Base-by-base conservation (phyloP, 108 stramenopile genomes). In the Cyclotella cryptica region DNA sequence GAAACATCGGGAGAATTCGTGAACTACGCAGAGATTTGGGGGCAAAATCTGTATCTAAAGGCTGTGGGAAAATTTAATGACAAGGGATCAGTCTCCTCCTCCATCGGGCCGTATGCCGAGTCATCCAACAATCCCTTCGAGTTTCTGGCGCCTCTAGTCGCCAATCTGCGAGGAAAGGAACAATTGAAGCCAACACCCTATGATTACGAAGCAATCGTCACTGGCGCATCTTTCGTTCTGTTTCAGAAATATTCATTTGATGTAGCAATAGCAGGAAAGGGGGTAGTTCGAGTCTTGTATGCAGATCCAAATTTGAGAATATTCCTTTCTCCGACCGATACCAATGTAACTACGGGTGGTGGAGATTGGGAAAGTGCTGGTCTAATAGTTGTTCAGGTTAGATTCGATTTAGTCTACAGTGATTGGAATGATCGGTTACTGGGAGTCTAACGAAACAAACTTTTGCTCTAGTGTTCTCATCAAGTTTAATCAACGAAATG, bases 21-120 rank as follows among this genome's bases (percentile, higher is more conserved):
- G 57, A 83, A 83, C 24, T 83, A 83, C 66, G 77, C 76, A 11
- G 81, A 83, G 61, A 78, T 83, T 43, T 61, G 51, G 62, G 80
- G 80, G 27, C 43, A 81, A 7, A 79, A 67, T 46, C 72, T 79
- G 45, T 79, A 66, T 57, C 28, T 79, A 41, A 79, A 72, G 15
- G 79, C 79, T 17, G 19, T 58, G 35, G 79, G 79, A 27, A 45
- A 59, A 21, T 72, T 57, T 54, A 59, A 28, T 24, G 71, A 47
- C 14, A 66, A 41, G 19, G 79, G 79, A 28, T 54, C 71, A 0
- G 51, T 72, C n/a, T 54, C 54, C 27, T 17, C 14, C 30, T 39
- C 52, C 7, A 27, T 52, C 15, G 44, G 41, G 10, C 24, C 43
- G 22, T 3, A 57, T 27, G 52, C 12, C 19, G n/a, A 40, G 29